These are phyloP conservation scores for Nadsonia commutata DNA, from an alignment of 1,139 yeast species.

Conservation along the genomic window DNA sequence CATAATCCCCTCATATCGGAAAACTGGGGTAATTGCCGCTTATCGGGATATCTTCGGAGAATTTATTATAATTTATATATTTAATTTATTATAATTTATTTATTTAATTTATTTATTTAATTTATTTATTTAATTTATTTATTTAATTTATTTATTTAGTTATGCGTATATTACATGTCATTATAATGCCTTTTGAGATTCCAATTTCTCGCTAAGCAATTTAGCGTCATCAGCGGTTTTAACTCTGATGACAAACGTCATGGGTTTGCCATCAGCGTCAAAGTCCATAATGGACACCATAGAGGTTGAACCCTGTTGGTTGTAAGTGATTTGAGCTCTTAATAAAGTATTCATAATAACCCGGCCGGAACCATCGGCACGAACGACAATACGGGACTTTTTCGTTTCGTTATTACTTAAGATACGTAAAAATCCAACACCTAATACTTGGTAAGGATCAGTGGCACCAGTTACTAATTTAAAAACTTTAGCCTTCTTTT, in stretches of 20 bases:
- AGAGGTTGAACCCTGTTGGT: constrained; percentile 11
- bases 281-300: constrained; percentile 44
- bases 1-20: too few species aligned
- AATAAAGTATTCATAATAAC: constrained; percentile 56
- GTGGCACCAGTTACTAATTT: constrained; percentile 27
- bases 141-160: neutral
- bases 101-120: neutral
- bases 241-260: constrained; percentile 56
- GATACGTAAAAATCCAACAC: constrained; percentile 72
- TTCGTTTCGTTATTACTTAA: constrained; percentile 41
- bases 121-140: neutral
- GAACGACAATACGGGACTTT: constrained; percentile 57
- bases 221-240: constrained; percentile 61
- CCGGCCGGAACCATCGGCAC: constrained; percentile 82
- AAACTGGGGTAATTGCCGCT: too few species aligned
- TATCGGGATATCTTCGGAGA: too few species aligned
- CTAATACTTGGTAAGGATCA: constrained; percentile 26
- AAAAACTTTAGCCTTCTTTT: constrained; percentile 62
- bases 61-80: too few species aligned
- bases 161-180: neutral
- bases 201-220: constrained; percentile 40
- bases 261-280: constrained; percentile 31
- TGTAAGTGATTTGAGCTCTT: constrained; percentile 40
- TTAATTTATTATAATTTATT: too few species aligned
- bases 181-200: constrained; percentile 23